Base-by-base conservation (phyloP, 106 monocot genomes). In the Phalaenopsis aphrodite region DNA sequence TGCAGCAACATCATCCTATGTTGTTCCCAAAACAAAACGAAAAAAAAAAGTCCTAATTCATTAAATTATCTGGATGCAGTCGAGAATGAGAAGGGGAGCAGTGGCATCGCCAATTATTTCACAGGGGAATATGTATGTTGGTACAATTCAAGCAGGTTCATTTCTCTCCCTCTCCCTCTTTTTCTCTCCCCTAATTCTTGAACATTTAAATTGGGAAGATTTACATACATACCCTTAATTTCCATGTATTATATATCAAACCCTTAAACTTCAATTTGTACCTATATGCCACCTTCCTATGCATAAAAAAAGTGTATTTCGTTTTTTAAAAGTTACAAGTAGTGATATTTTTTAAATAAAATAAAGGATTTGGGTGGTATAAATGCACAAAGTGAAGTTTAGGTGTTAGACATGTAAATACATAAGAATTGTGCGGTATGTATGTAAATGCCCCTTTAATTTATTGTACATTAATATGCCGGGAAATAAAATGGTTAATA, bases 61-160 rank as follows among this genome's bases (percentile, higher is more conserved):
- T 69, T 14, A 39, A 69, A 69, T 69, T 36, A 12, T 38, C 36
- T 38, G 64, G 46, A 49, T 57, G 82, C 89, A 89, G 87, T 85
- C 84, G 66, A 87, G 85, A 65, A 64, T 86, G 79, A 91, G 81
- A 82, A 86, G 86, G 75, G 89, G 84, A 76, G 76, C 46, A 41
- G 15, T 77, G 4, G 52, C 79, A 81, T 42, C 79, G 37, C 41
- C 83, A 7, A 19, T 84, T 56, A 58, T 58, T 19, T 19, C 84
- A 41, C 87, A 78, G 56, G 18, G 75, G 69, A 83, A 42, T 74
- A 0, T 41, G 42, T 52, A 88, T 7, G 16, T 69, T 36, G 19
- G 49, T 75, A 23, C 10, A 75, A 9, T 75, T 37, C 88, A 85
- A 52, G 8, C 84, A 84, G 89, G 89, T 86, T 43, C 3, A 14